phyloP scores from a whole-genome alignment of 305 asterid genomes.

The Petunia hybrid region DNA sequence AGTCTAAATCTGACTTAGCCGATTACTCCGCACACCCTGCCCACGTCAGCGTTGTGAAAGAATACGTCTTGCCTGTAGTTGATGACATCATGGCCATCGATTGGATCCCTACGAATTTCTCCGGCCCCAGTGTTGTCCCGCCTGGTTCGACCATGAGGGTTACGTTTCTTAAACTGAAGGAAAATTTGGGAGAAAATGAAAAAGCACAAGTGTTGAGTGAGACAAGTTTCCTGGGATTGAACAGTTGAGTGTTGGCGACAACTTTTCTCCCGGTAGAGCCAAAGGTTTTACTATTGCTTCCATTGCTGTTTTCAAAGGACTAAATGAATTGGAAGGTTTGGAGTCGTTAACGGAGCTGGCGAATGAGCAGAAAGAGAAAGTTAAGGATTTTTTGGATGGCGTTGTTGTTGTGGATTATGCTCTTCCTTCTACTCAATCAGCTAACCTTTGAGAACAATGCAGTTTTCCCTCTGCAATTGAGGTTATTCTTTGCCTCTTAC shows the following conservation, averaged over 20 bases:
- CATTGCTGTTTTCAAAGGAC: conserved; percentile 66
- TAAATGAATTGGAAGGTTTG: conserved; percentile 61
- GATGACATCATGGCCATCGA: conserved; percentile 89
- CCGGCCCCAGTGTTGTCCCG: conserved; percentile 46
- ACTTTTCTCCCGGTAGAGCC: conserved; percentile 78
- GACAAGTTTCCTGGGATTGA: conserved; percentile 58
- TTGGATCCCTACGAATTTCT: conserved; percentile 61
- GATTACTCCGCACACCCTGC: conserved; percentile 69
- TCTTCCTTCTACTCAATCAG: conserved; percentile 48
- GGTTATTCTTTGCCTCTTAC: conserved; percentile 10
- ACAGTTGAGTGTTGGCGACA: conserved; percentile 79
- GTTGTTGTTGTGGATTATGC: conserved; percentile 72
- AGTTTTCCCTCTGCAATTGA: not conserved
- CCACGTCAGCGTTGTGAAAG: conserved; percentile 70
- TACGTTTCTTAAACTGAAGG: conserved; percentile 74
- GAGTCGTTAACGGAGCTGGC: conserved; percentile 54
- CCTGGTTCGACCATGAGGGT: conserved; percentile 73
- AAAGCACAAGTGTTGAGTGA: conserved; percentile 58
- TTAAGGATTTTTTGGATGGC: conserved; percentile 58
- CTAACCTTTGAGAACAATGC: conserved; percentile 48
- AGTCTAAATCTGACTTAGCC: conserved; percentile 63
- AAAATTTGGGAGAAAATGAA: conserved; percentile 57
- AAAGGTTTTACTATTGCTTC: conserved; percentile 85
- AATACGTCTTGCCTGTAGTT: conserved; percentile 58
- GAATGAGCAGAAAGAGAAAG: conserved; percentile 70